Base-by-base conservation (phyloP, 345 rosid species). In the Carallia brachiata region DNA sequence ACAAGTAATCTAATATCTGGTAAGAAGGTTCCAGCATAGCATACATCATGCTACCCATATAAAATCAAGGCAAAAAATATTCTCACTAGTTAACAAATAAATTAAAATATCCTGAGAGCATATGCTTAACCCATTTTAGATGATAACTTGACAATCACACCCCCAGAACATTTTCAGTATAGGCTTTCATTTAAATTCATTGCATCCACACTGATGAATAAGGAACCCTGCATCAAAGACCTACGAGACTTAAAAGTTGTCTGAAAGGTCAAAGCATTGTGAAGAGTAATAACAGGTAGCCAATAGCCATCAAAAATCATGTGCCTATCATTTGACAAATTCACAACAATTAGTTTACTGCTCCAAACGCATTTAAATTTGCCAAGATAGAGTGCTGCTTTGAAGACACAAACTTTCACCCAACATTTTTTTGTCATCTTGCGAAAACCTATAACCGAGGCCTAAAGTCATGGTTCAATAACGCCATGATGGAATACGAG, bases 251-350 rank as follows among this genome's bases (percentile, higher is more conserved):
- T 58, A 28, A 5, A 37, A 30, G 34, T 18, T 28, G 18, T 17
- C 4, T 10, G 31, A 68, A 68, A 57, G 53, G 40, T 57, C 37
- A 68, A 59, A 59, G 7, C 40, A 55, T 39, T 39, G 47, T 27
- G 55, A 15, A 19, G 6, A 39, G 55, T 67, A 37, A 7, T 36
- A 3, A 37, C 28, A 7, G 5, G 28, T 6, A 55, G 27, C 27
- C 32, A 62, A 3, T 39, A 1, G 59, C 44, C 28, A 66, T 18
- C 6, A 27, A 23, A 27, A 34, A 6, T 27, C 44, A 23, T 15
- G 17, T 19, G 16, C 1, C 30, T 40, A 16, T 40, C 19, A 3
- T 63, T 23, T 6, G 28, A 32, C 7, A 65, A 47, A 36, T 52
- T 36, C n/a, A 28, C 55, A n/a, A 19, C 31, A 47, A 10, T 27